Percentiles rank a stretch among this genome's conserved stretches.
Conservation (phyloP, 768 basidiomycete genomes). For the Suillus discolor region DNA sequence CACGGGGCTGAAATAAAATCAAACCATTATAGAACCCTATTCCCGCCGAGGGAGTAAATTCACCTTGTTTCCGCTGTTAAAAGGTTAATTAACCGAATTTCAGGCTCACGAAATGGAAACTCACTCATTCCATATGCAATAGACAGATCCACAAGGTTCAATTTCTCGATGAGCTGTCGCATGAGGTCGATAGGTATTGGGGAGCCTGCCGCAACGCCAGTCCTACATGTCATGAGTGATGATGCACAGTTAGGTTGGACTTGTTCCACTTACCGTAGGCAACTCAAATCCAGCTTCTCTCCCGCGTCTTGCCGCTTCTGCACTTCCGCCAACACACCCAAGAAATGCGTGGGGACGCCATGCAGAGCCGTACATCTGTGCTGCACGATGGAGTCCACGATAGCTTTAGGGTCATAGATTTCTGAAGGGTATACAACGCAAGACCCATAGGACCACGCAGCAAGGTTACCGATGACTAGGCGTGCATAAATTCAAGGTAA, state of each 20-base stretch:
- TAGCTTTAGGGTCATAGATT: slow-evolving; percentile 60
- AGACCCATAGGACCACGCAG: slow-evolving; percentile 73
- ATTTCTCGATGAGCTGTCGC: slow-evolving; percentile 64
- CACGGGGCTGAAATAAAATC: slow-evolving; percentile 58
- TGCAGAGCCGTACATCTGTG: slow-evolving; percentile 81
- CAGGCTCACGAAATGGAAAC: slow-evolving; percentile 27
- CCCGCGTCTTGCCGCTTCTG: slow-evolving; percentile 52
- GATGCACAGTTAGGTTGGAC: not conserved
- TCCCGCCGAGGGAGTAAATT: not conserved
- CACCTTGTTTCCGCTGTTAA: slow-evolving; percentile 71
- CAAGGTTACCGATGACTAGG: slow-evolving; percentile 80
- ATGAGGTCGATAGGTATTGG: slow-evolving; percentile 80
- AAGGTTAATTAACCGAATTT: not conserved
- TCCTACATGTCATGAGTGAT: slow-evolving; percentile 43
- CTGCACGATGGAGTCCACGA: slow-evolving; percentile 68
- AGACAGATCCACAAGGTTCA: slow-evolving; percentile 73
- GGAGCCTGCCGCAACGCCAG: slow-evolving; percentile 82
- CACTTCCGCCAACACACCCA: slow-evolving; percentile 72
- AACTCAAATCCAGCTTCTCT: slow-evolving; percentile 47
- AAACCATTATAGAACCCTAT: not conserved
- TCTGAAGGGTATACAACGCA: slow-evolving; percentile 77
- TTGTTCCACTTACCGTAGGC: slow-evolving; percentile 50
- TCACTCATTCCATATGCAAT: slow-evolving; percentile 88
- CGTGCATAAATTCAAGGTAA: slow-evolving; percentile 42
- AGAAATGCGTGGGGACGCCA: slow-evolving; percentile 85